Conservation (phyloP, 225 moss, liverwort and hornwort genomes). For the Anthoceros angustus region DNA sequence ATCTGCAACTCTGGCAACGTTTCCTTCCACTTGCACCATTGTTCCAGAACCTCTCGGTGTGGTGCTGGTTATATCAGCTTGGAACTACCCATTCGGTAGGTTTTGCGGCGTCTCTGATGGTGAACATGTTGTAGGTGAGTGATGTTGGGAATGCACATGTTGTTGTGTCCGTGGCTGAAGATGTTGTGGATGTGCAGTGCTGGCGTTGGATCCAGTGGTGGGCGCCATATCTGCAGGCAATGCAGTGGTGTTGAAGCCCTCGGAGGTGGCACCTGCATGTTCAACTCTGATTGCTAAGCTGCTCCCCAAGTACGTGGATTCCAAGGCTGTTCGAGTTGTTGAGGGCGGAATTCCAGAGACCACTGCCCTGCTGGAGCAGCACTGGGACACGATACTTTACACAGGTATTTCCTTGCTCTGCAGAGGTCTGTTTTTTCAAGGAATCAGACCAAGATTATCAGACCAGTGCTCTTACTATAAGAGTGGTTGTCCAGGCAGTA, state of each 20-base stretch:
- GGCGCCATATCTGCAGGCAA: constrained; percentile 60
- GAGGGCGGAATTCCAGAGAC: constrained; percentile 44
- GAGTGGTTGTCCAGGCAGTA: constrained; percentile 32
- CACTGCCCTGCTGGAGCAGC: constrained; percentile 32
- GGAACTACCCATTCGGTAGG: constrained; percentile 71
- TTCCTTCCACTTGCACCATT: background rate
- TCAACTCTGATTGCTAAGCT: constrained; percentile 42
- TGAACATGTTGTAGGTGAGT: no score
- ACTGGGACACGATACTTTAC: constrained; percentile 70
- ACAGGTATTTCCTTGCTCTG: constrained; percentile 27
- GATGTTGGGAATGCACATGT: background rate
- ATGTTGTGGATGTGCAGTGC: constrained; percentile 25
- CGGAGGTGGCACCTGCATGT: constrained; percentile 45
- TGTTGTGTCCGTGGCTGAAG: background rate
- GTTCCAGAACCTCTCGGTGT: constrained; percentile 60
- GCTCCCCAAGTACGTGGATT: constrained; percentile 45
- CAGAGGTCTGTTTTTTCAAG: background rate
- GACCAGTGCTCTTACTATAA: background rate
- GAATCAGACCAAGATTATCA: no score
- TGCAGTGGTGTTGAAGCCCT: constrained; percentile 51
- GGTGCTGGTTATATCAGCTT: constrained; percentile 49
- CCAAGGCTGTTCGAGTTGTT: constrained; percentile 36
- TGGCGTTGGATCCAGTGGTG: constrained; percentile 40
- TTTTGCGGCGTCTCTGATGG: no score
- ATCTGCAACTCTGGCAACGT: background rate